Evolutionary conservation across 345 rosid species (phyloP), one percentile per base, ranked within the genome.

Genomic region (Cardiospermum halicacabum): DNA sequence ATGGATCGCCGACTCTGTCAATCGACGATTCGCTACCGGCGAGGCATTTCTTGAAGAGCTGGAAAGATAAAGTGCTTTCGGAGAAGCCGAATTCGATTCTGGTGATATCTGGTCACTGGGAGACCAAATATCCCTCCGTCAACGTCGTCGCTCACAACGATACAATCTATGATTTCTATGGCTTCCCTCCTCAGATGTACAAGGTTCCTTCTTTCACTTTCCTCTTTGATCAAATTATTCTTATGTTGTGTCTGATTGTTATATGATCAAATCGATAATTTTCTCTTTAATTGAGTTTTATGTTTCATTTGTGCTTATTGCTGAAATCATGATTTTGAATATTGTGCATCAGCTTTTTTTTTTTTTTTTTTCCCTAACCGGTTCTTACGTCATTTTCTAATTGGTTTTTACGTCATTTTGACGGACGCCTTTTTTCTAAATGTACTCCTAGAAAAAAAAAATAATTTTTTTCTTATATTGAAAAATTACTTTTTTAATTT

Each of bases 101-200:
- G 2, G 50, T 89, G 34, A 75, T 94, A 62, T 94, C 97, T 18
- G 96, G 85, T 21, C 97, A 94, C 69, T 91, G 99, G 99, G 96
- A 91, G 70, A 88, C 97, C 36, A 56, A 74, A 13, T 53, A 15
- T 9, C 97, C 96, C 34, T 12, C 89, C 12, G 85, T 93, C 67
- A 93, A 85, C 69, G 75, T 76, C 58, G 87, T 88, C 64, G 61
- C 48, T 0, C 72, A 71, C 65, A 75, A 88, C 69, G 81, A 83
- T 0, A 86, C 94, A 57, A 88, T 93, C 80, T 69, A 93, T 36
- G 98, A 91, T 69, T 93, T 93, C 81, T 82, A 77, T 65, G 70
- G 68, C 59, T 90, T 90, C 82, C 98, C 99, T n/a, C 68, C 80
- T 26, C 51, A 67, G 34, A 86, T 89, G 97, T 87, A 87, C 78